Conservation (phyloP, 192 early-diverging fungal genomes). For the Coemansia aciculifera region DNA sequence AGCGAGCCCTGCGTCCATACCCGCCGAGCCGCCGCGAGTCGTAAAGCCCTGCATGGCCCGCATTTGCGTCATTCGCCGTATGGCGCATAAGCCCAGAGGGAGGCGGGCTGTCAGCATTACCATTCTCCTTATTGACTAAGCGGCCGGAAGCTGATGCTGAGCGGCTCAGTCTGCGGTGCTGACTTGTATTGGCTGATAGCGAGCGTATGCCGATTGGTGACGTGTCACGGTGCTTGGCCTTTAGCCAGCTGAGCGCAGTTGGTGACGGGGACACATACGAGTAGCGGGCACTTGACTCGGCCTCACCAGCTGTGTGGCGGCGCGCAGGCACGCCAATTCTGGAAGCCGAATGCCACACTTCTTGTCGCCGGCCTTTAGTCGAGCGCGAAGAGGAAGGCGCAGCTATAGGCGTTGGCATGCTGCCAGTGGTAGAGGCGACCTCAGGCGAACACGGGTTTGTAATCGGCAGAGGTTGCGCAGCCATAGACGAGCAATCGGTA, state of each 20-base stretch:
- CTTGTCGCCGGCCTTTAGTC: not conserved
- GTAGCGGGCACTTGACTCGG: constrained; percentile 13
- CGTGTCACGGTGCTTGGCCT: constrained; percentile 23
- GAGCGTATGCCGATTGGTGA: constrained; percentile 44
- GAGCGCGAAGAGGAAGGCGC: not conserved
- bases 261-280: constrained; percentile 8
- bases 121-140: not conserved
- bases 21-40: not conserved
- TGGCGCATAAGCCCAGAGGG: not conserved
- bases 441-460: not conserved
- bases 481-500: constrained; percentile 6
- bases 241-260: constrained; percentile 5
- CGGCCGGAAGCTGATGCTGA: constrained; percentile 4
- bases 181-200: constrained; percentile 11
- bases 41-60: not conserved
- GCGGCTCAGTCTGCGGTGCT: constrained; percentile 7
- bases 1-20: constrained; percentile 1
- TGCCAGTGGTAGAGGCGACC: constrained; percentile 1
- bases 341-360: not conserved
- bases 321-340: constrained; percentile 15
- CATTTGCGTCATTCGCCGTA: not conserved
- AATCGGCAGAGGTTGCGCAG: not conserved
- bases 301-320: constrained; percentile 47
- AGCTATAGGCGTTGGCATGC: not conserved
- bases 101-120: not conserved